Evolutionary conservation across 2,329 filamentous ascomycete genomes (phyloP).

Genomic region (Aspergillus japonicus): DNA sequence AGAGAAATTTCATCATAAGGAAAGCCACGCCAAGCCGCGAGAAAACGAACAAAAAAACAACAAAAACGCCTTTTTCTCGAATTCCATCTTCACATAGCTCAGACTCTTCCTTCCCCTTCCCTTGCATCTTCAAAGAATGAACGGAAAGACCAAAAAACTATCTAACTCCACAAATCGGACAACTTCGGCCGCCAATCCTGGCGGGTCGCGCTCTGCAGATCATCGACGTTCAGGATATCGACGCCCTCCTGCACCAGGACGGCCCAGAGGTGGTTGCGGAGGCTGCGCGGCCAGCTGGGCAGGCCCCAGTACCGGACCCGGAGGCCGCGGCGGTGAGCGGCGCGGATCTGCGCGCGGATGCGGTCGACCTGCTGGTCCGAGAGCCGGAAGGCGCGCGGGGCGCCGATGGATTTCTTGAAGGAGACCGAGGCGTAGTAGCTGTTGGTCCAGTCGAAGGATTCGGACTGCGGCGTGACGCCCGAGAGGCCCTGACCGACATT

Average conservation of each 20-base stretch:
- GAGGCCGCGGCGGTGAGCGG: slow-evolving; percentile 52
- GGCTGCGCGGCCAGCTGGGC: slow-evolving; percentile 54
- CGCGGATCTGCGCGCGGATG: slow-evolving; percentile 53
- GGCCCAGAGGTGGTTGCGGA: slow-evolving; percentile 57
- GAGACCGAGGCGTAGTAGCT: slow-evolving; percentile 59
- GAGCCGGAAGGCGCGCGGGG: slow-evolving; percentile 51
- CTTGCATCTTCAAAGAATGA: too few species aligned
- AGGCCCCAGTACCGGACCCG: slow-evolving; percentile 59
- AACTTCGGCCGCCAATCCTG: slow-evolving; percentile 47
- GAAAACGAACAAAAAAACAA: too few species aligned
- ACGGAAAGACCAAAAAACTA: too few species aligned
- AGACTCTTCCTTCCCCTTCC: too few species aligned
- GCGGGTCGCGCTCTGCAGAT: slow-evolving; percentile 50
- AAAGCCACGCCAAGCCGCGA: too few species aligned
- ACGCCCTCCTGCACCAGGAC: slow-evolving; percentile 55
- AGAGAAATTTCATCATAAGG: too few species aligned
- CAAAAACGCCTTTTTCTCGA: too few species aligned
- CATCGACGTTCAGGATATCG: slow-evolving; percentile 60
- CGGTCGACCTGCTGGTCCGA: slow-evolving; percentile 45
- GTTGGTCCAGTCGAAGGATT: slow-evolving; percentile 50
- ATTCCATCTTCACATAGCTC: too few species aligned
- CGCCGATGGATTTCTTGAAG: slow-evolving; percentile 51
- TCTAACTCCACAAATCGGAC: slow-evolving; percentile 35
- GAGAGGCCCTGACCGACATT: slow-evolving; percentile 49
- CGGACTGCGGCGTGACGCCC: slow-evolving; percentile 36